Percentiles rank a stretch among this genome's conserved stretches.
These are phyloP conservation scores for Chenopodium formosanum DNA, from an alignment of 148 eudicot species.

Conservation along the genomic window DNA sequence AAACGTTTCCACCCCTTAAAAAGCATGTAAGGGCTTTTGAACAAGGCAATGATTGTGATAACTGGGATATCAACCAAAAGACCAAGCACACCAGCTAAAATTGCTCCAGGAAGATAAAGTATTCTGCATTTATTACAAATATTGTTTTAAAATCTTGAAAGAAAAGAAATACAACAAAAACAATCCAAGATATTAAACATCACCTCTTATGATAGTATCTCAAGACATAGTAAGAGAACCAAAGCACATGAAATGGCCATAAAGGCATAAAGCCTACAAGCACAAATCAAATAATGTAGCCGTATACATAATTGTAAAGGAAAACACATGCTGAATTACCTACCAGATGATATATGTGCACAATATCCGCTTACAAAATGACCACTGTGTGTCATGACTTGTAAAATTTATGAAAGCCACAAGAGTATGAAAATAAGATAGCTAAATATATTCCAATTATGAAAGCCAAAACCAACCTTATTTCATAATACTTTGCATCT, in stretches of 20 bases:
- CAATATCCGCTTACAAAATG: neutral
- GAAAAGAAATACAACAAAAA: neutral
- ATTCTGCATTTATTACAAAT: slow-evolving; percentile 47
- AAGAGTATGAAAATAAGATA: neutral
- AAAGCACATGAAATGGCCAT: neutral
- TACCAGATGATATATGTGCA: neutral
- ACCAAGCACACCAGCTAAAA: slow-evolving; percentile 64
- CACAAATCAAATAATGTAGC: slow-evolving; percentile 10
- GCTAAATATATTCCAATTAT: neutral
- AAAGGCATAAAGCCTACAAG: neutral
- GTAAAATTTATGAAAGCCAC: neutral
- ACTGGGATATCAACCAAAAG: slow-evolving; percentile 60
- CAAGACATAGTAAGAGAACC: neutral
- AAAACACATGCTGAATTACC: neutral
- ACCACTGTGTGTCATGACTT: neutral
- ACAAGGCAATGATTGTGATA: slow-evolving; percentile 65
- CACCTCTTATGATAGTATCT: neutral
- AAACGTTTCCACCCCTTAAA: slow-evolving; percentile 88
- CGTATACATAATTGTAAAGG: neutral
- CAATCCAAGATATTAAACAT: neutral
- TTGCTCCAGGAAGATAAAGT: slow-evolving; percentile 57
- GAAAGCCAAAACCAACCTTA: slow-evolving; percentile 44
- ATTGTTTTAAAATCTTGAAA: neutral
- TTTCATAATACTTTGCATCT: slow-evolving; percentile 66
- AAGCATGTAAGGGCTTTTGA: slow-evolving; percentile 88